Evolutionary conservation across 2,329 filamentous ascomycete species (phyloP), one percentile per base, ranked within the genome.

Genomic region (Dothistroma pini): DNA sequence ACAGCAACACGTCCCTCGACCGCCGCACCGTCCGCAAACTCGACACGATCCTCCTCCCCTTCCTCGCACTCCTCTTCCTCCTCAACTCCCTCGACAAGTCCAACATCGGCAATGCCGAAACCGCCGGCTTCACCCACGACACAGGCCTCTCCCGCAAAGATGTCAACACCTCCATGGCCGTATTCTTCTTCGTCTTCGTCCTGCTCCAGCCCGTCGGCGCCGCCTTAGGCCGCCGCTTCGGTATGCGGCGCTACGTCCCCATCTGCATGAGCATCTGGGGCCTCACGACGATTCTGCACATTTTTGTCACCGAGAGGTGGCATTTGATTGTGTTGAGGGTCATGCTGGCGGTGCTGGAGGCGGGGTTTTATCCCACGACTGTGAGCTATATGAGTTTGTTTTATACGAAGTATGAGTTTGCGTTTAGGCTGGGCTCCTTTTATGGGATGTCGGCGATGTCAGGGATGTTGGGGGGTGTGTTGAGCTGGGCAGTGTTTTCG

Each of bases 111-210:
- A 83, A 83, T 72, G 81, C 81, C 12, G 81, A 83, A 62, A 82
- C 80, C 7, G 84, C 84, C 25, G 82, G 88, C 63, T 86, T 86
- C 69, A 86, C 83, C 0, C 70, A 73, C 47, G 83, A 86, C 65
- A 80, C 83, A 29, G 83, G 83, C 0, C 75, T 84, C 0, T 72
- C 73, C 3, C 76, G 78, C n/a, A 74, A 75, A 41, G 83, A 85
- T 66, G 71, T 86, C 58, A 85, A 86, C 65, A 78, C 78, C 4
- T 81, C 83, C 2, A 80, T 85, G 10, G 81, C 82, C 22, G 77
- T 81, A 56, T 86, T 86, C 76, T 86, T 84, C 68, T 77, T 80
- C 65, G 82, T 83, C 59, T 86, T 86, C 66, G 83, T 86, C n/a
- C 66, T 80, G 0, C 75, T 86, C 12, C 84, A 86, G 65, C 83